phyloP scores from a whole-genome alignment of 345 rosid species.

The Dimocarpus longan region DNA sequence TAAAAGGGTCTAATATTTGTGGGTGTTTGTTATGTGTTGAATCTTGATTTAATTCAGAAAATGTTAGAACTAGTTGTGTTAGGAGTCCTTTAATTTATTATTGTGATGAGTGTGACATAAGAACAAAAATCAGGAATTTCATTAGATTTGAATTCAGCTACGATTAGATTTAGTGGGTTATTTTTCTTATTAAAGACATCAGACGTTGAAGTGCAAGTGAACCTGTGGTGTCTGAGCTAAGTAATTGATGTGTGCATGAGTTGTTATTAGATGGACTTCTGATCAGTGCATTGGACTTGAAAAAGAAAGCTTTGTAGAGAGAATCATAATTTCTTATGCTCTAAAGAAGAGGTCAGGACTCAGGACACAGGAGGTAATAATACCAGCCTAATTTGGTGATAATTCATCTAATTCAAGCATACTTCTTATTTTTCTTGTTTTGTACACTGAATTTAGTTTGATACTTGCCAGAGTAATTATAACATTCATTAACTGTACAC shows the following conservation, averaged over 20 bases:
- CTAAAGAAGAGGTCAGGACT: too few species aligned
- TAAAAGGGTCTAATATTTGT: conserved; percentile 30
- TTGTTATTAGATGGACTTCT: background rate
- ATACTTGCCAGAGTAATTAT: background rate
- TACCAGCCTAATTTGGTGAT: background rate
- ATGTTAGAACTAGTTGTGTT: too few species aligned
- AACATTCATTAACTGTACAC: background rate
- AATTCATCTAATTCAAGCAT: background rate
- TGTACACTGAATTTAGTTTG: background rate
- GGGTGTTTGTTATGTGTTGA: background rate
- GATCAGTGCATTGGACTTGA: background rate
- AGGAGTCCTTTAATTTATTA: too few species aligned
- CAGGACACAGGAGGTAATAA: background rate
- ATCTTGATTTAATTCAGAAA: too few species aligned
- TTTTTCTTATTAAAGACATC: background rate
- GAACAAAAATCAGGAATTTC: background rate
- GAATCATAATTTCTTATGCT: background rate
- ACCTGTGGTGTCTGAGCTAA: background rate
- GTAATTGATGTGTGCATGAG: background rate
- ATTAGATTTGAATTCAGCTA: background rate
- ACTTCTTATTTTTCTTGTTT: background rate
- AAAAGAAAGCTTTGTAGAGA: background rate
- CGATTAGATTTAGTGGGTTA: background rate
- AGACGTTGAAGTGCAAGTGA: background rate
- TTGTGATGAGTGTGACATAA: background rate